phyloP scores from a whole-genome alignment of 2,329 filamentous ascomycete species.

The Juglanconis oblonga region DNA sequence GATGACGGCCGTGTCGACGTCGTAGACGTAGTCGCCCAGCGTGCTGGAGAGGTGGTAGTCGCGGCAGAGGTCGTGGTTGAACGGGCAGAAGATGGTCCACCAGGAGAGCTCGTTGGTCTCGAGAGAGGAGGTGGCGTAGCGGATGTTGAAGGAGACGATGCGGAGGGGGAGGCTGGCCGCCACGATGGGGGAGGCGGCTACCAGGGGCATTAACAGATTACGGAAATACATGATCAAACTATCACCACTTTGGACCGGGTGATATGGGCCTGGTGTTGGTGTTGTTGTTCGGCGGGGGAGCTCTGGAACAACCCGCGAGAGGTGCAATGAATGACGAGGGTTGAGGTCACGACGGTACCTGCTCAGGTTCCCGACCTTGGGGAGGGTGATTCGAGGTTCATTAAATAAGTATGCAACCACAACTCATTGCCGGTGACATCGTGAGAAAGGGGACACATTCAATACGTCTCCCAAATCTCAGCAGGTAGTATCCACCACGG shows the following conservation, averaged over 20 bases:
- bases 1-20: constrained; percentile 39
- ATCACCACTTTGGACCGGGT: background rate
- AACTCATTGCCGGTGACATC: background rate
- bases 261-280: no score
- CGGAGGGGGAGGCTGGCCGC: constrained; percentile 28
- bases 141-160: constrained; percentile 46
- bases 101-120: constrained; percentile 40
- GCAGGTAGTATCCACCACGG: background rate
- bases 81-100: constrained; percentile 29
- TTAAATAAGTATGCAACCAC: background rate
- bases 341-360: no score
- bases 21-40: constrained; percentile 21
- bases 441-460: background rate
- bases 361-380: no score
- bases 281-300: no score
- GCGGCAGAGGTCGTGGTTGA: background rate
- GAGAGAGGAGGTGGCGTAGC: constrained; percentile 40
- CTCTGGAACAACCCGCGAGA: no score
- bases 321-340: no score
- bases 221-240: background rate
- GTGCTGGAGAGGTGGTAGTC: background rate
- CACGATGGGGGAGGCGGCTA: background rate
- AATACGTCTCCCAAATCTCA: background rate
- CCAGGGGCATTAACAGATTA: background rate
- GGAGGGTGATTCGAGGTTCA: no score